phyloP scores from a whole-genome alignment of 768 basidiomycete genomes.

The Psilocybe sp. region DNA sequence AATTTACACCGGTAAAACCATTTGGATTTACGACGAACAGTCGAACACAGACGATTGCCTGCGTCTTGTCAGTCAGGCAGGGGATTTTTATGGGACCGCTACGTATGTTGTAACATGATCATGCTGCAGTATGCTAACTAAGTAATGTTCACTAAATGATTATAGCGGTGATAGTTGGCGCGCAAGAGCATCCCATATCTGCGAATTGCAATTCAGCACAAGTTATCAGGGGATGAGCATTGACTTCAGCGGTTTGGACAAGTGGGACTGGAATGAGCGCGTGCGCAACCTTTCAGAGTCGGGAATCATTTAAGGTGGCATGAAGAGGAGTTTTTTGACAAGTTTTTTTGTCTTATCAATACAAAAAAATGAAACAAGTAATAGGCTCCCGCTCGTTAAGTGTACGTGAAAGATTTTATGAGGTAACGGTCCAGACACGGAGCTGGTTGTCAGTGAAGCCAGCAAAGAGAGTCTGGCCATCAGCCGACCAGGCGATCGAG shows the following conservation, averaged over 20 bases:
- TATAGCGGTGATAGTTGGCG: conserved; percentile 81
- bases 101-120: conserved; percentile 45
- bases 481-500: conserved; percentile 97
- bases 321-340: conserved; percentile 24
- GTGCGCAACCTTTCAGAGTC: conserved; percentile 63
- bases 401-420: conserved; percentile 38
- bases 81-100: conserved; percentile 73
- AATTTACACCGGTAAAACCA: conserved; percentile 59
- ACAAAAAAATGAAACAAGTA: conserved; percentile 21
- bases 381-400: conserved; percentile 17
- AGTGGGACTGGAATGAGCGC: conserved; percentile 67
- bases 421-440: conserved; percentile 86
- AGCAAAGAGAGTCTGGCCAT: conserved; percentile 95
- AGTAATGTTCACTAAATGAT: neutral
- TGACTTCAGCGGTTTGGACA: conserved; percentile 73
- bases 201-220: conserved; percentile 71
- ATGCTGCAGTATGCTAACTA: conserved; percentile 9
- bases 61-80: conserved; percentile 58
- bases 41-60: conserved; percentile 69
- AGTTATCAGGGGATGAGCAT: conserved; percentile 59
- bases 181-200: conserved; percentile 63
- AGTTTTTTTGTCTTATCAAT: conserved; percentile 30
- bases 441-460: conserved; percentile 95
- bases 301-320: conserved; percentile 7
- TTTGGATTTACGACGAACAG: conserved; percentile 74